Conservation (phyloP, 306 rosid genomes). For the Betula pendula region DNA sequence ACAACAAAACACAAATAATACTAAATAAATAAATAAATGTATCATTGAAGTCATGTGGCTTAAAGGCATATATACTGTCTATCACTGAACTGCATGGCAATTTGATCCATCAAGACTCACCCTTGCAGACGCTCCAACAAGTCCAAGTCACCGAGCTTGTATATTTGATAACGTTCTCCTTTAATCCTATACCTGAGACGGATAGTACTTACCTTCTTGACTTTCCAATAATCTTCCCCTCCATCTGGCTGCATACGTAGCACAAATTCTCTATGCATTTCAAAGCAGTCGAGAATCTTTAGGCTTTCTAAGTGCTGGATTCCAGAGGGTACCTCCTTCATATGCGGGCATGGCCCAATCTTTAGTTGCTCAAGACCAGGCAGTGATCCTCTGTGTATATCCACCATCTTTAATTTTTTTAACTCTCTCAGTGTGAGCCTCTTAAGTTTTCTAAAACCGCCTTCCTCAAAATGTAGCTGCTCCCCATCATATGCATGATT, state of each 20-base stretch:
- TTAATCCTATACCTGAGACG: neutral
- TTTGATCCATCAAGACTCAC: too few relatives aligned
- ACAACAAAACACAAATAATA: too few relatives aligned
- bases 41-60: too few relatives aligned
- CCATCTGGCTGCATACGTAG: neutral
- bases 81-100: too few relatives aligned
- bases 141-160: neutral
- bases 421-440: neutral
- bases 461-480: slow-evolving; percentile 2
- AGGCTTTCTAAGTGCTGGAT: slow-evolving; percentile 7
- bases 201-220: neutral
- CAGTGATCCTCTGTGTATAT: slow-evolving; percentile 12
- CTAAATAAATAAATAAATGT: too few relatives aligned
- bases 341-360: neutral
- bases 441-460: neutral
- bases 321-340: slow-evolving; percentile 18
- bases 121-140: neutral
- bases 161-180: slow-evolving; percentile 8
- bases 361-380: slow-evolving; percentile 1
- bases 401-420: neutral
- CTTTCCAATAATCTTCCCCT: neutral
- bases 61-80: too few relatives aligned
- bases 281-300: neutral
- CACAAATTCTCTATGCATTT: neutral
- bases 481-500: slow-evolving; percentile 21